A percentile compares a stretch with the other conserved stretches of the same genome.
These are phyloP conservation scores for Candida anutae DNA, from an alignment of 1,139 yeast genomes.

Conservation along the genomic window DNA sequence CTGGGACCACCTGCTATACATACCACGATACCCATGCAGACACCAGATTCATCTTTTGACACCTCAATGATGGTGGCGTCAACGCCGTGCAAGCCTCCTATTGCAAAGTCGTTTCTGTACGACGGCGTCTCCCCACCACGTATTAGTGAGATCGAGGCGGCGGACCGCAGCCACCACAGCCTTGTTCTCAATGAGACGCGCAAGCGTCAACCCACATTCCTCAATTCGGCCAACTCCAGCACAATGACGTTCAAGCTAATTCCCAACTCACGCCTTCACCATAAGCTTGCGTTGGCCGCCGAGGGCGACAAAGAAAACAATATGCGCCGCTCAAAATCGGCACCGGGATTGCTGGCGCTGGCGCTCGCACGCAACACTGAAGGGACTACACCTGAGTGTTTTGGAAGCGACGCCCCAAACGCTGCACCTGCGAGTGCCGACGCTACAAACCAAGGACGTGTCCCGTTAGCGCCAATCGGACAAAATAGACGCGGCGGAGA, in stretches of 20 bases:
- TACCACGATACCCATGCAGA: constrained; percentile 2
- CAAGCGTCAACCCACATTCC: constrained; percentile 30
- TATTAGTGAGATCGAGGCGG: constrained; percentile 5
- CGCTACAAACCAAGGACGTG: constrained; percentile 17
- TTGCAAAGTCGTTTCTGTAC: constrained; percentile 21
- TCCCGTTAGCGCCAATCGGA: constrained; percentile 23
- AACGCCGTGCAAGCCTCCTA: constrained; percentile 21
- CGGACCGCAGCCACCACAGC: neutral
- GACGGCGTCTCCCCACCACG: constrained; percentile 15
- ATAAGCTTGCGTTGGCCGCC: constrained; percentile 6
- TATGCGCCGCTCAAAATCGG: neutral
- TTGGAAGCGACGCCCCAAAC: no score
- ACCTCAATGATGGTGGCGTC: no score
- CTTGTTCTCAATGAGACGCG: constrained; percentile 27
- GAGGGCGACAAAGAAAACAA: constrained; percentile 7
- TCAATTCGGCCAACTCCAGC: constrained; percentile 24
- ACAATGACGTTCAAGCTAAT: constrained; percentile 38
- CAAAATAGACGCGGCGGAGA: constrained; percentile 6
- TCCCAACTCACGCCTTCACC: constrained; percentile 11
- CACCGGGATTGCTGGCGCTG: constrained; percentile 6
- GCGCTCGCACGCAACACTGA: no score
- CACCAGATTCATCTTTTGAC: constrained; percentile 8
- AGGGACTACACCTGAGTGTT: no score
- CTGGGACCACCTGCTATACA: constrained; percentile 18
- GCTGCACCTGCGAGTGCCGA: no score